phyloP scores from a whole-genome alignment of 2,329 filamentous ascomycete genomes.

The Ophiostoma perfectum region DNA sequence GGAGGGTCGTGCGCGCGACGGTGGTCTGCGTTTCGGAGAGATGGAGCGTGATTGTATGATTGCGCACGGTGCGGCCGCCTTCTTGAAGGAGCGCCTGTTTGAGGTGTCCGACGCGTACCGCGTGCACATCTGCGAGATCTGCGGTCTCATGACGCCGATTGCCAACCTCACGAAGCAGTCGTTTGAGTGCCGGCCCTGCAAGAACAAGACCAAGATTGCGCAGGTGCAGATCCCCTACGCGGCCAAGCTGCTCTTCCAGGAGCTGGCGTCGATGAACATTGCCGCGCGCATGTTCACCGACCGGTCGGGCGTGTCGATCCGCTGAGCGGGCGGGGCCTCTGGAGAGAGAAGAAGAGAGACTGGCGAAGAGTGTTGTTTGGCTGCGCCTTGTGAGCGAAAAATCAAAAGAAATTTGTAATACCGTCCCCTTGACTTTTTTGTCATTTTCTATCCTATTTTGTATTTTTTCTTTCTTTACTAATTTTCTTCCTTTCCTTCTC shows the following conservation, averaged over 20 bases:
- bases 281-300: conserved; percentile 95
- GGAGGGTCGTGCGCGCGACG: conserved; percentile 95
- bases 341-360: too few relatives aligned
- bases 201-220: conserved; percentile 98
- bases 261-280: conserved; percentile 97
- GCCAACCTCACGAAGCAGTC: conserved; percentile 95
- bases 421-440: neutral
- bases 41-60: conserved; percentile 99
- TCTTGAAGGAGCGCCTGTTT: conserved; percentile 95
- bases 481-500: neutral
- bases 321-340: conserved; percentile 37
- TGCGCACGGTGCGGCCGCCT: conserved; percentile 93
- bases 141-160: conserved; percentile 97
- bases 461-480: neutral
- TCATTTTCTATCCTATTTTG: neutral
- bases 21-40: conserved; percentile 98
- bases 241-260: conserved; percentile 96
- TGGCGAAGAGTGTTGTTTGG: too few relatives aligned
- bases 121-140: conserved; percentile 98
- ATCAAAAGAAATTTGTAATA: neutral
- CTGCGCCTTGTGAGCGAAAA: neutral
- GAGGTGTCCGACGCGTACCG: conserved; percentile 97
- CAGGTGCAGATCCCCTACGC: conserved; percentile 98
- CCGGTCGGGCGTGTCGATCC: conserved; percentile 67
- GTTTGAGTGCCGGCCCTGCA: conserved; percentile 95